Percentiles rank a stretch among this genome's conserved stretches.
phyloP scores from a whole-genome alignment of 1,139 yeast genomes.

The Suhomyces coccinellae region DNA sequence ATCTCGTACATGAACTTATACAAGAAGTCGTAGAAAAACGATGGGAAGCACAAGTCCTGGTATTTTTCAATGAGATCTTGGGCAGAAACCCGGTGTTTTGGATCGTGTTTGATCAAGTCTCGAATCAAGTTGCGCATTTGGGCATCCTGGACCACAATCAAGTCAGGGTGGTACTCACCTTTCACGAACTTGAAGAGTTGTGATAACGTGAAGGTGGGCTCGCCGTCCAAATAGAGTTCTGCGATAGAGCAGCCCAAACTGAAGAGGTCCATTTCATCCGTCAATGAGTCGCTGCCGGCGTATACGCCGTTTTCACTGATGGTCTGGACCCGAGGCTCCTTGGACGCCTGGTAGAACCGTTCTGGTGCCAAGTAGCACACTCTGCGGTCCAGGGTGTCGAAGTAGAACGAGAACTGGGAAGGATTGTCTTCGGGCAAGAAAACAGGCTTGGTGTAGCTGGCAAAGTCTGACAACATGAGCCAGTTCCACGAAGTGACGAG shows the following conservation, averaged over 20 bases:
- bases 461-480: constrained; percentile 80
- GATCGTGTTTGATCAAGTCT: constrained; percentile 65
- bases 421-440: constrained; percentile 92
- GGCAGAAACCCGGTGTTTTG: constrained; percentile 59
- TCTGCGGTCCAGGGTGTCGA: constrained; percentile 85
- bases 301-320: constrained; percentile 32
- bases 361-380: constrained; percentile 95
- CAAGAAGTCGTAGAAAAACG: constrained; percentile 65
- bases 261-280: constrained; percentile 81
- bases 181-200: constrained; percentile 81
- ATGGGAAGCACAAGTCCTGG: constrained; percentile 61
- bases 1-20: constrained; percentile 60
- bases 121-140: constrained; percentile 54
- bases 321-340: constrained; percentile 18
- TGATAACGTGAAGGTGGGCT: constrained; percentile 81
- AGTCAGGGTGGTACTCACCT: constrained; percentile 63
- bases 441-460: constrained; percentile 74
- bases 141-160: constrained; percentile 53
- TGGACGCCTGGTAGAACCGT: constrained; percentile 54
- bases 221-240: constrained; percentile 83
- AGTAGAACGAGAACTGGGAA: constrained; percentile 87
- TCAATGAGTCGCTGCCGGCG: constrained; percentile 37
- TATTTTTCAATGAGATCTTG: constrained; percentile 52
- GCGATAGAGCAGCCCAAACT: constrained; percentile 91
- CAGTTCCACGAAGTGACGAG: constrained; percentile 89